These are phyloP conservation scores for Nemophila menziesii DNA, from an alignment of 257 asterid genomes.

Conservation along the genomic window DNA sequence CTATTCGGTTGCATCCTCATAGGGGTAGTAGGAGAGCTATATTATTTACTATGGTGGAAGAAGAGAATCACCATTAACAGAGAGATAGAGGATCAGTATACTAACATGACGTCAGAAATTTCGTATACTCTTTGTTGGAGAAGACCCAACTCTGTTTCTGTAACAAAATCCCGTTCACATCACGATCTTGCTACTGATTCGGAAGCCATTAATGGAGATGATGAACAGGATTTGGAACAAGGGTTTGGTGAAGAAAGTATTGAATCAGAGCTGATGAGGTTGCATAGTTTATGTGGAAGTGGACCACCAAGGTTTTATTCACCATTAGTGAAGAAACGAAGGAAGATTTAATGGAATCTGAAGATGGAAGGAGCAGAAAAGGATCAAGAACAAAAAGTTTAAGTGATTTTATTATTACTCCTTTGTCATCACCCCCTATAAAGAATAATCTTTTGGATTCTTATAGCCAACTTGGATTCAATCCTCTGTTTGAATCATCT, in stretches of 20 bases:
- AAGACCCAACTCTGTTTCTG: slow-evolving; percentile 16
- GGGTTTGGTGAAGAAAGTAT: slow-evolving; percentile 49
- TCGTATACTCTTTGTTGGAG: slow-evolving; percentile 46
- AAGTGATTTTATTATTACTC: slow-evolving; percentile 44
- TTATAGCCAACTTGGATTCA: slow-evolving; percentile 47
- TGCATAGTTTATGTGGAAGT: slow-evolving; percentile 79
- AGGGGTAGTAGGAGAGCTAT: slow-evolving; percentile 65
- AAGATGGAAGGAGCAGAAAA: slow-evolving; percentile 55
- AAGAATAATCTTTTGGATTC: slow-evolving; percentile 33
- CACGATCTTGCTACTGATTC: slow-evolving; percentile 22
- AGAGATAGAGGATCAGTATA: slow-evolving; percentile 15
- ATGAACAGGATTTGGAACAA: slow-evolving; percentile 43
- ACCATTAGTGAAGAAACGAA: slow-evolving; percentile 81
- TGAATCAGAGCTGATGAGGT: slow-evolving; percentile 66
- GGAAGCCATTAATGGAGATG: slow-evolving; percentile 14
- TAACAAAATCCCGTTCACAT: slow-evolving; percentile 14
- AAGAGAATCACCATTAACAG: slow-evolving; percentile 25
- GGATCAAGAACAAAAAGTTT: slow-evolving; percentile 64
- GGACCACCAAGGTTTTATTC: slow-evolving; percentile 95
- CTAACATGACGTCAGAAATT: slow-evolving; percentile 9
- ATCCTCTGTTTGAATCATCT: slow-evolving; percentile 81
- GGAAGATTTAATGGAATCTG: slow-evolving; percentile 87
- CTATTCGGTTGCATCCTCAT: slow-evolving; percentile 50
- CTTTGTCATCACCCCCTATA: slow-evolving; percentile 57
- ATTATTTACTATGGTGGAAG: slow-evolving; percentile 64